Evolutionary conservation across 108 stramenopile genomes (phyloP).

Genomic region (Cyclotella choctawhatcheeana): DNA sequence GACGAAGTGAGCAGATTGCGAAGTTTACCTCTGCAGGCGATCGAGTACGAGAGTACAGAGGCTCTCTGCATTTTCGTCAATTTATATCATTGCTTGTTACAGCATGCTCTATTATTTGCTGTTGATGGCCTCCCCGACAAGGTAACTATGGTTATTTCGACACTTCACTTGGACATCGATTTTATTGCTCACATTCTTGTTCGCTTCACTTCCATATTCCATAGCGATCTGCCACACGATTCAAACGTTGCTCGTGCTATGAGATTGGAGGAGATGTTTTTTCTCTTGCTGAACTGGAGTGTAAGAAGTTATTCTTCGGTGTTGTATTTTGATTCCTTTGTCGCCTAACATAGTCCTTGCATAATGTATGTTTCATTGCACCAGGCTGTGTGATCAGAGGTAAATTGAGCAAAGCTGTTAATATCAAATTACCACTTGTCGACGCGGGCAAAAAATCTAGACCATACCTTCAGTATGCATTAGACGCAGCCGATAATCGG

Average conservation of each 20-base stretch:
- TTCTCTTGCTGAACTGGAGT: constrained; percentile 93
- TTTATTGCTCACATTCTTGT: too few species aligned
- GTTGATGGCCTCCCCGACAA: constrained; percentile 79
- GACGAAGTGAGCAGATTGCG: constrained; percentile 82
- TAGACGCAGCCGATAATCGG: constrained; percentile 68
- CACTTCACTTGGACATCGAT: too few species aligned
- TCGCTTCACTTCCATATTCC: not conserved
- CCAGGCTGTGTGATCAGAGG: constrained; percentile 82
- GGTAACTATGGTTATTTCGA: too few species aligned
- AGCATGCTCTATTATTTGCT: constrained; percentile 91
- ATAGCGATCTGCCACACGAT: constrained; percentile 61
- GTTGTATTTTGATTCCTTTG: too few species aligned
- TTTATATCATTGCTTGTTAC: constrained; percentile 91
- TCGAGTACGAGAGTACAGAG: constrained; percentile 69
- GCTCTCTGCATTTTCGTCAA: constrained; percentile 91
- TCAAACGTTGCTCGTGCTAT: constrained; percentile 89
- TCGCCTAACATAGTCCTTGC: too few species aligned
- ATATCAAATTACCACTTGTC: constrained; percentile 69
- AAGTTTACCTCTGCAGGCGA: constrained; percentile 61
- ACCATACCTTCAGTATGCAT: constrained; percentile 71
- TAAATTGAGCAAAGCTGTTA: constrained; percentile 65
- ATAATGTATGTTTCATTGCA: too few species aligned
- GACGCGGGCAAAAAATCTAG: constrained; percentile 78
- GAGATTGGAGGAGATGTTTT: constrained; percentile 95
- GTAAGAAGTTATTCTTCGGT: constrained; percentile 34